A percentile compares a stretch with the other conserved stretches of the same genome.
These are phyloP conservation scores for Rhipidocladum racemiflorum DNA, from an alignment of 176 grass and related monocot genomes.

Conservation along the genomic window DNA sequence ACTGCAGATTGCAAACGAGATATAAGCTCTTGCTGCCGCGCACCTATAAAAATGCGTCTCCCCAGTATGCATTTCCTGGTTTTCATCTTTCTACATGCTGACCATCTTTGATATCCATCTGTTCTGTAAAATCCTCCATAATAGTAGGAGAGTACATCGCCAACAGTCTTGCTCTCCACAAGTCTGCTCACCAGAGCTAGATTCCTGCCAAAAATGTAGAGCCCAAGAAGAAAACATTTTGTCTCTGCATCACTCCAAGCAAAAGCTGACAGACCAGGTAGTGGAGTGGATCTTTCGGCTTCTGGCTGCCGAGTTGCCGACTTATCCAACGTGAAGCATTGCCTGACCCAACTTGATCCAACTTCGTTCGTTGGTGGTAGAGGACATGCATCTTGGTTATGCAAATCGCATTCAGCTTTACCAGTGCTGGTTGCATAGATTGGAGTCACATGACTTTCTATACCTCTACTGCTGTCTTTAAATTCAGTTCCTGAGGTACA, in stretches of 20 bases:
- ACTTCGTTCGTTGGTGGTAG: too few relatives aligned
- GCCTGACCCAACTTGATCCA: too few relatives aligned
- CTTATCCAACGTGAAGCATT: too few relatives aligned
- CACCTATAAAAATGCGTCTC: constrained; percentile 52
- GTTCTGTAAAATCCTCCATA: constrained; percentile 54
- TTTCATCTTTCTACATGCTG: constrained; percentile 47
- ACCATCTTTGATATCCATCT: constrained; percentile 47
- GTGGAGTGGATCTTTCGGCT: constrained; percentile 18
- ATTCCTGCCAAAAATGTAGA: constrained; percentile 65
- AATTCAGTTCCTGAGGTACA: not conserved
- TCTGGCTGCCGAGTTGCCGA: not conserved
- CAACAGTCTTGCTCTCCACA: constrained; percentile 40
- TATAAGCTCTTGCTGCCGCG: constrained; percentile 59
- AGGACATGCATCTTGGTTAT: not conserved
- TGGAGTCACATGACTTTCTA: not conserved
- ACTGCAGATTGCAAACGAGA: constrained; percentile 42
- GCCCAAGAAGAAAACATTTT: constrained; percentile 55
- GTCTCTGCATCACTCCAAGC: constrained; percentile 47
- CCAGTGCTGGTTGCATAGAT: not conserved
- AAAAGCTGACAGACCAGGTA: constrained; percentile 34
- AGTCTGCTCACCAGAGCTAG: constrained; percentile 41
- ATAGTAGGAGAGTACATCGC: constrained; percentile 49
- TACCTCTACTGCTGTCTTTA: not conserved
- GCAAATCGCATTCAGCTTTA: not conserved
- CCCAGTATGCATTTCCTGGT: constrained; percentile 60